Evolutionary conservation across 352 stramenopile species (phyloP).

Genomic region (Phytophthora sp.): DNA sequence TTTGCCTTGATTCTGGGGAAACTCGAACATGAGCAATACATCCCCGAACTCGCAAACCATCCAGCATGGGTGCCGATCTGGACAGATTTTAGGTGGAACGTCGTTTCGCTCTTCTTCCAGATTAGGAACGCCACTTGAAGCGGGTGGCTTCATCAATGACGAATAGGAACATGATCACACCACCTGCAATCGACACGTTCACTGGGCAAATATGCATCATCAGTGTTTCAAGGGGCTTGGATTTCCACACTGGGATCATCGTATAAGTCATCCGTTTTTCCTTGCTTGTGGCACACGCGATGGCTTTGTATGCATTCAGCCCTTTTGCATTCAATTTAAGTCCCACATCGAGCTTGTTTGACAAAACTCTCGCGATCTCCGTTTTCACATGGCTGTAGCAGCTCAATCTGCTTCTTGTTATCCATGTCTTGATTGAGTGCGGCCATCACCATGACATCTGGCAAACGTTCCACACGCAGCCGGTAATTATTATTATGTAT

Average conservation of each 20-base stretch:
- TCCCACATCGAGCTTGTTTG: constrained; percentile 13
- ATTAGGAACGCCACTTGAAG: constrained; percentile 25
- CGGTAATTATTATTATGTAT: constrained; percentile 21
- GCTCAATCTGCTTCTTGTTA: too few species aligned
- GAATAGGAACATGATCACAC: constrained; percentile 16
- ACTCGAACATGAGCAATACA: constrained; percentile 12
- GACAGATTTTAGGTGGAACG: background rate
- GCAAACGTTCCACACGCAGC: background rate
- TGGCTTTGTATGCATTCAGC: constrained; percentile 11
- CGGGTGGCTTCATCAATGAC: constrained; percentile 19
- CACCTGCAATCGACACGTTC: constrained; percentile 3
- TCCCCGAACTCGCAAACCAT: constrained; percentile 6
- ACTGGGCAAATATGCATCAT: constrained; percentile 19
- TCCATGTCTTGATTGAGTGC: constrained; percentile 5
- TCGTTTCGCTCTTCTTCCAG: constrained; percentile 18
- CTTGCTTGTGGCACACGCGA: constrained; percentile 12
- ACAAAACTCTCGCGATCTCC: constrained; percentile 1
- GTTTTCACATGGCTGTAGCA: constrained; percentile 19
- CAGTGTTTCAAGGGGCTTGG: background rate
- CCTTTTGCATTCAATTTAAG: constrained; percentile 22
- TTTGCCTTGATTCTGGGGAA: background rate
- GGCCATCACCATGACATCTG: constrained; percentile 13
- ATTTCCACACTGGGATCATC: background rate
- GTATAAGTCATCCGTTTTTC: constrained; percentile 17
- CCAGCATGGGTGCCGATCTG: background rate